A percentile compares a stretch with the other conserved stretches of the same genome.
phyloP scores from a whole-genome alignment of 148 eudicot species.

The Arbutus unedo region DNA sequence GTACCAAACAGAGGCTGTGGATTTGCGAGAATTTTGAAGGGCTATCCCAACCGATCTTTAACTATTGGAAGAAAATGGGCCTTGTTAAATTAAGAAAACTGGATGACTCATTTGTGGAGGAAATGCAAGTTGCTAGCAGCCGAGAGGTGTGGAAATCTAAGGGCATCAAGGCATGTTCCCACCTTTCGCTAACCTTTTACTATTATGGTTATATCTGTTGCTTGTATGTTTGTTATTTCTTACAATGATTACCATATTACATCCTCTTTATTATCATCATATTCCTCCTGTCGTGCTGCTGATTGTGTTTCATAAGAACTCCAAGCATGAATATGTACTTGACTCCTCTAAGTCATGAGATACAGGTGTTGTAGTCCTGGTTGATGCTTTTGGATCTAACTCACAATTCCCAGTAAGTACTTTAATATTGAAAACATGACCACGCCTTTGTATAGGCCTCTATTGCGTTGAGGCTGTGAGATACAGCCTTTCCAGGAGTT shows the following conservation, averaged over 20 bases:
- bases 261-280: neutral
- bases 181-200: neutral
- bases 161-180: conserved; percentile 49
- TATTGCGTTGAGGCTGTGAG: neutral
- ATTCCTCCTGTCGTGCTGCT: neutral
- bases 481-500: neutral
- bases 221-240: neutral
- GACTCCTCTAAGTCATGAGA: neutral
- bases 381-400: neutral
- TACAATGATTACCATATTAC: neutral
- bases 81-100: conserved; percentile 54
- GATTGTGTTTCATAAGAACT: neutral
- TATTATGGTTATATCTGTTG: neutral
- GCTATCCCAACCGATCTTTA: conserved; percentile 66
- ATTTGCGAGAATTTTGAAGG: conserved; percentile 63
- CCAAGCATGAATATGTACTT: neutral
- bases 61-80: conserved; percentile 62
- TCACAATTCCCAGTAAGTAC: neutral
- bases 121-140: conserved; percentile 76
- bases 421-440: neutral
- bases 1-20: conserved; percentile 83
- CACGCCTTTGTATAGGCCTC: neutral
- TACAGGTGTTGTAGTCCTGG: neutral
- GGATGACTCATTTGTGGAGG: conserved; percentile 62
- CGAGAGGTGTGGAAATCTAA: conserved; percentile 66